A percentile compares a stretch with the other conserved stretches of the same genome.
phyloP scores from a whole-genome alignment of 2,329 filamentous ascomycete species.

The Decorospora gaudefroyi region DNA sequence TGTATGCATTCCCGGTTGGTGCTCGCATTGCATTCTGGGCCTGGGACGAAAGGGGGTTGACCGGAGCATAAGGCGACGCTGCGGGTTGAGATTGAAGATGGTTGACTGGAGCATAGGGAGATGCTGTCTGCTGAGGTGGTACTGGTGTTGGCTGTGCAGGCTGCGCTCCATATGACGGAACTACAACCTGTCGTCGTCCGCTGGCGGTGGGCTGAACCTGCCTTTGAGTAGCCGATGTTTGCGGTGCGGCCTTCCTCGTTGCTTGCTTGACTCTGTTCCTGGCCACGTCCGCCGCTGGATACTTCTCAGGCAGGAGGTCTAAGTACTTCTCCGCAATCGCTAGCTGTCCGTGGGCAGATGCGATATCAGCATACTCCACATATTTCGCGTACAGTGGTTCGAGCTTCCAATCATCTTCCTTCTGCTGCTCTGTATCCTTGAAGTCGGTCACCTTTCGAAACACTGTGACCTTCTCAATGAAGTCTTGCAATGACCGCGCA shows the following conservation, averaged over 20 bases:
- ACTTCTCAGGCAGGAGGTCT: constrained; percentile 78
- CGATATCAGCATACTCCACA: constrained; percentile 93
- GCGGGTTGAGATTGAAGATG: constrained; percentile 36
- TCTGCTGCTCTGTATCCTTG: constrained; percentile 72
- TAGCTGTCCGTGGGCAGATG: constrained; percentile 86
- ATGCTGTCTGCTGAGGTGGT: constrained; percentile 26
- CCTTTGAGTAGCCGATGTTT: constrained; percentile 48
- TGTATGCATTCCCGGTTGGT: constrained; percentile 48
- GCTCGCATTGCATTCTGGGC: constrained; percentile 30
- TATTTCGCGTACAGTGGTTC: constrained; percentile 90
- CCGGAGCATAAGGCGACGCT: constrained; percentile 30
- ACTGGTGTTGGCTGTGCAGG: constrained; percentile 23
- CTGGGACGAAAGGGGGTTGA: constrained; percentile 39
- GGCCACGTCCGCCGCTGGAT: constrained; percentile 84
- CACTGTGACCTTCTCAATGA: constrained; percentile 97
- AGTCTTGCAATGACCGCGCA: constrained; percentile 82
- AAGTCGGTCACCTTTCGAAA: constrained; percentile 96
- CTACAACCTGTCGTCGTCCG: constrained; percentile 44
- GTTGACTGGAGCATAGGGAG: constrained; percentile 32
- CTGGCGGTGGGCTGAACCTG: constrained; percentile 47
- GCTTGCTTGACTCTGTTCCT: constrained; percentile 84
- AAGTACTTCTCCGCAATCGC: constrained; percentile 88
- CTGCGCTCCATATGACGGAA: constrained; percentile 43
- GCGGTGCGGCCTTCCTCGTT: constrained; percentile 64
- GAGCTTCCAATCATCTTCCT: constrained; percentile 85